A percentile compares a stretch with the other conserved stretches of the same genome.
Conservation (phyloP, 1,284 basidiomycete genomes). For the Ceratobasidium sp. region DNA sequence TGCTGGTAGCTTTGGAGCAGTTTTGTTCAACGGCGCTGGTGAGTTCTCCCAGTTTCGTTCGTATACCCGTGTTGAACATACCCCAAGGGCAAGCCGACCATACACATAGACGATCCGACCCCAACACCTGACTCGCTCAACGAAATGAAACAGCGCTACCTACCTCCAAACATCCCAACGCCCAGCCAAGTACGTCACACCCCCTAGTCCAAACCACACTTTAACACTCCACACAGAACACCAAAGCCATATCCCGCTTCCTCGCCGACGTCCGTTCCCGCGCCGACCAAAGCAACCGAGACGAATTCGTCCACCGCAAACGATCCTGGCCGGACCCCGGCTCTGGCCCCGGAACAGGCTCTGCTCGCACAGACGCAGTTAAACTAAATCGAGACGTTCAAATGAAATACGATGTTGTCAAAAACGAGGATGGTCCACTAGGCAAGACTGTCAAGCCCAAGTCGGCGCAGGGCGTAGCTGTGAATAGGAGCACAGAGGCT, state of each 20-base stretch:
- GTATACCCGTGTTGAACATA: neutral
- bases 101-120: constrained; percentile 46
- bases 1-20: constrained; percentile 64
- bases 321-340: constrained; percentile 55
- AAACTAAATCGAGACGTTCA: constrained; percentile 74
- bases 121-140: constrained; percentile 60
- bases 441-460: constrained; percentile 54
- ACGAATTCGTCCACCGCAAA: constrained; percentile 74
- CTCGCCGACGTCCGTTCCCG: constrained; percentile 73
- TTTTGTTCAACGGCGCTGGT: constrained; percentile 66
- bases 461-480: constrained; percentile 48
- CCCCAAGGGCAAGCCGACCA: constrained; percentile 51
- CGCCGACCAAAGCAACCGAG: constrained; percentile 76
- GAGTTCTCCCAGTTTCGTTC: constrained; percentile 48
- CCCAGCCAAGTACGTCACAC: constrained; percentile 60
- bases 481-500: constrained; percentile 54
- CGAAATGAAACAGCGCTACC: constrained; percentile 71
- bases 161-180: constrained; percentile 61
- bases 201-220: constrained; percentile 67
- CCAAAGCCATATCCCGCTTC: constrained; percentile 73
- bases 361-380: constrained; percentile 77
- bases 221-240: constrained; percentile 61
- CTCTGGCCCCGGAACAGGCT: constrained; percentile 55
- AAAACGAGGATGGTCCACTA: constrained; percentile 79
- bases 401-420: constrained; percentile 84